phyloP scores from a whole-genome alignment of 352 stramenopile genomes.

The Globisporangium perplexum region DNA sequence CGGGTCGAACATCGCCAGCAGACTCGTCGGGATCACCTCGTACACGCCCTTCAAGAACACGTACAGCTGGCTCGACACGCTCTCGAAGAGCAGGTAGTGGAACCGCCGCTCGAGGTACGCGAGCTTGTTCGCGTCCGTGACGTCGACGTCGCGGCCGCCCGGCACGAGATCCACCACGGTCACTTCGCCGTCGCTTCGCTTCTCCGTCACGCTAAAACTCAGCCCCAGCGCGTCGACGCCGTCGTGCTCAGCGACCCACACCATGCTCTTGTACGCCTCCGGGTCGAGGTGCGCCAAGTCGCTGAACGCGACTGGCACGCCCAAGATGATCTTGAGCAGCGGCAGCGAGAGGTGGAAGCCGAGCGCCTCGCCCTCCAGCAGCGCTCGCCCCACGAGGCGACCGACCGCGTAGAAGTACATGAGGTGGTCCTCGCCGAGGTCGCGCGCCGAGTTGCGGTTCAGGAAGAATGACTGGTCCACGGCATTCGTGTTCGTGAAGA shows the following conservation, averaged over 20 bases:
- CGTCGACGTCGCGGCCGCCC: constrained; percentile 38
- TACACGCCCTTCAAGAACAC: constrained; percentile 95
- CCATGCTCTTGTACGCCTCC: constrained; percentile 37
- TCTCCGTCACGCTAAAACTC: constrained; percentile 28
- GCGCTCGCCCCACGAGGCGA: constrained; percentile 27
- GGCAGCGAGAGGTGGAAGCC: constrained; percentile 87
- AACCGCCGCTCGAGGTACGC: too few relatives aligned
- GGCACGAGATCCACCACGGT: constrained; percentile 34
- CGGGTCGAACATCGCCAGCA: constrained; percentile 95
- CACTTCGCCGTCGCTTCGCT: constrained; percentile 9
- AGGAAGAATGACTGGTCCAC: constrained; percentile 34
- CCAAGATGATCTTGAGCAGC: constrained; percentile 93
- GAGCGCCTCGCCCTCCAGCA: constrained; percentile 84
- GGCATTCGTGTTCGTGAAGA: constrained; percentile 29
- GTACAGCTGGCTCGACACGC: constrained; percentile 87
- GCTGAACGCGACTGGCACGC: constrained; percentile 89
- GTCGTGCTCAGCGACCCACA: constrained; percentile 37
- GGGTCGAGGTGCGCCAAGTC: constrained; percentile 41
- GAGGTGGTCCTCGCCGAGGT: constrained; percentile 42
- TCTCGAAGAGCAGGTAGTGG: constrained; percentile 71
- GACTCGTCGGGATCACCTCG: constrained; percentile 91
- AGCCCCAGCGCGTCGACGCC: constrained; percentile 29
- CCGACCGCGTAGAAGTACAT: constrained; percentile 38
- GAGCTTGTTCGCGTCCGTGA: constrained; percentile 47
- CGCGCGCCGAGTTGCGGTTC: constrained; percentile 21